These are phyloP conservation scores for Solanum virginianum DNA, from an alignment of 257 asterid species.

Conservation along the genomic window DNA sequence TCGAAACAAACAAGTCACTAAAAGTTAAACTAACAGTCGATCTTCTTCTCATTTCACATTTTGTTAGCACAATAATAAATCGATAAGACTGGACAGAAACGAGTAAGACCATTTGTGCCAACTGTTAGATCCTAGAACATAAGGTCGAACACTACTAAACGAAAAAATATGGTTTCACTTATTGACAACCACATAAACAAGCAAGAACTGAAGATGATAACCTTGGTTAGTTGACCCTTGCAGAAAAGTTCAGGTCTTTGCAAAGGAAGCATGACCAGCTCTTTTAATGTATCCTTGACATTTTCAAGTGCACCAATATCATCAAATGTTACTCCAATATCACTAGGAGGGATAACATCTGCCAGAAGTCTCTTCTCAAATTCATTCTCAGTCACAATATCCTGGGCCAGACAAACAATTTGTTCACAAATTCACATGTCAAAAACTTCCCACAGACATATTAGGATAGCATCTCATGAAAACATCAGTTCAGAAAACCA, in stretches of 20 bases:
- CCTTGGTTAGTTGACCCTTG: conserved; percentile 87
- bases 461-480: not conserved
- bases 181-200: not conserved
- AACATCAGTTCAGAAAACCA: not conserved
- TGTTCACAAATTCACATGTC: not conserved
- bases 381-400: conserved; percentile 78
- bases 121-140: not conserved
- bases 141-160: not conserved
- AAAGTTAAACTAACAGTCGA: not conserved
- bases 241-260: conserved; percentile 86
- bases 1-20: not conserved
- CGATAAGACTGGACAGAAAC: not conserved
- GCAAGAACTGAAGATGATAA: conserved; percentile 1
- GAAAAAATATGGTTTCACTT: not conserved
- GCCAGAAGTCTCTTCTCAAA: conserved; percentile 81
- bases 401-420: conserved; percentile 29
- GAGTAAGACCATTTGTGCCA: not conserved
- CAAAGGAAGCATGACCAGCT: conserved; percentile 89
- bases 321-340: conserved; percentile 84
- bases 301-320: conserved; percentile 91
- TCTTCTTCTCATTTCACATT: not conserved
- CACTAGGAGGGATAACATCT: conserved; percentile 69
- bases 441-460: not conserved
- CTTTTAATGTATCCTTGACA: conserved; percentile 82
- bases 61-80: not conserved